These are phyloP conservation scores for Suhomyces panamericanus DNA, from an alignment of 1,139 yeast genomes.

Conservation along the genomic window DNA sequence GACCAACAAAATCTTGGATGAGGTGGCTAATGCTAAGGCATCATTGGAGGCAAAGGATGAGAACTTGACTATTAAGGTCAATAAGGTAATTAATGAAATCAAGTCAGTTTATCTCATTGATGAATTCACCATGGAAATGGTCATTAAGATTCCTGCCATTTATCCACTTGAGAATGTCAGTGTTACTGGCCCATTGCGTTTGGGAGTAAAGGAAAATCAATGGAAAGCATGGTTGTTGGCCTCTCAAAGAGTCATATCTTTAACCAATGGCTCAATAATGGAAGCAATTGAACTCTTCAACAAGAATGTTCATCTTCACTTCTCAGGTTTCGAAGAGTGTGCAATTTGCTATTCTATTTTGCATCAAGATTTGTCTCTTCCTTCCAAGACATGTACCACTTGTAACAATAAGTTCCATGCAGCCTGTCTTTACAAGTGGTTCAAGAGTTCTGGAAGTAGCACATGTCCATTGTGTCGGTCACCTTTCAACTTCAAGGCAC, in stretches of 20 bases:
- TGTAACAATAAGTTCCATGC: slow-evolving; percentile 95
- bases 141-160: slow-evolving; percentile 65
- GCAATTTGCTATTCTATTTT: slow-evolving; percentile 92
- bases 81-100: slow-evolving; percentile 65
- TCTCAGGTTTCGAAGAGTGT: slow-evolving; percentile 93
- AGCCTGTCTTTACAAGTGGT: slow-evolving; percentile 97
- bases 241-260: slow-evolving; percentile 75
- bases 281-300: slow-evolving; percentile 84
- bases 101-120: slow-evolving; percentile 77
- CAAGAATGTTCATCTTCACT: slow-evolving; percentile 77
- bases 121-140: slow-evolving; percentile 83
- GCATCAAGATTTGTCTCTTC: slow-evolving; percentile 88
- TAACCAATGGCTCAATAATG: slow-evolving; percentile 73
- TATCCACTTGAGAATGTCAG: slow-evolving; percentile 74
- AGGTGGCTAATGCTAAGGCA: slow-evolving; percentile 46
- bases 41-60: slow-evolving; percentile 49
- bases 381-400: slow-evolving; percentile 83
- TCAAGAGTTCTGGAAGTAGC: slow-evolving; percentile 86
- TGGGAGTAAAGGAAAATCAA: slow-evolving; percentile 89
- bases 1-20: slow-evolving; percentile 56
- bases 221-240: slow-evolving; percentile 97
- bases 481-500: slow-evolving; percentile 53
- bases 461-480: slow-evolving; percentile 95
- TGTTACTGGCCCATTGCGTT: slow-evolving; percentile 75
- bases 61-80: slow-evolving; percentile 62